Conservation (phyloP, 164 flowering plant species). For the Magnolia kwangsiensis region DNA sequence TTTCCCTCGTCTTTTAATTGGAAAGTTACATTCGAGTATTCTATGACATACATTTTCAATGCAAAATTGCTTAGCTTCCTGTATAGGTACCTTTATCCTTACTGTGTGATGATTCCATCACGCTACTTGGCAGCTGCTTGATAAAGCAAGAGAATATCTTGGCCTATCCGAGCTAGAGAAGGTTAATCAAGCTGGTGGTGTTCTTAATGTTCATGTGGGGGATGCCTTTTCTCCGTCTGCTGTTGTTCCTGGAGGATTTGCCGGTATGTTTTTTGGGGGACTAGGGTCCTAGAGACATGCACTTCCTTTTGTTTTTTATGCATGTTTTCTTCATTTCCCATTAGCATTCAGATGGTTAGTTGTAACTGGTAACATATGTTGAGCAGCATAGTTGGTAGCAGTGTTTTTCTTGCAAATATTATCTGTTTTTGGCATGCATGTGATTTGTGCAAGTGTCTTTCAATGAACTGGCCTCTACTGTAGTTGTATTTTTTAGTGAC, state of each 20-base stretch:
- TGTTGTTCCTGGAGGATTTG: conserved; percentile 48
- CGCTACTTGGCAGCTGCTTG: conserved; percentile 44
- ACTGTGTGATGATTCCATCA: conserved; percentile 1
- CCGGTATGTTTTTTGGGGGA: conserved; percentile 36
- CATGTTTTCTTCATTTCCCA: not conserved
- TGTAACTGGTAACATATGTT: not conserved
- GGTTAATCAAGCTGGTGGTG: conserved; percentile 52
- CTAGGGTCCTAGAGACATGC: not conserved
- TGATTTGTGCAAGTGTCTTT: not conserved
- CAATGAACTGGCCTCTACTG: not conserved
- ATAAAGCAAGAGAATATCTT: conserved; percentile 69
- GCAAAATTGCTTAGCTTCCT: conserved; percentile 2
- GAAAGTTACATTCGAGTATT: not conserved
- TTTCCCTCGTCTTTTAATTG: not conserved
- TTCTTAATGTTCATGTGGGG: conserved; percentile 59
- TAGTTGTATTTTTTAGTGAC: not conserved
- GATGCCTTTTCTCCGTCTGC: conserved; percentile 62
- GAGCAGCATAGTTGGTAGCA: not conserved
- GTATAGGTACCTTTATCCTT: not conserved
- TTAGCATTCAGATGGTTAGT: not conserved
- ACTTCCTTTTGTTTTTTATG: not conserved
- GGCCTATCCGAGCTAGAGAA: conserved; percentile 69
- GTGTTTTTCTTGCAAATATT: not conserved
- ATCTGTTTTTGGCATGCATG: not conserved
- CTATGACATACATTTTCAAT: not conserved